Conservation (phyloP, 768 basidiomycete genomes). For the Megacollybia marginata region DNA sequence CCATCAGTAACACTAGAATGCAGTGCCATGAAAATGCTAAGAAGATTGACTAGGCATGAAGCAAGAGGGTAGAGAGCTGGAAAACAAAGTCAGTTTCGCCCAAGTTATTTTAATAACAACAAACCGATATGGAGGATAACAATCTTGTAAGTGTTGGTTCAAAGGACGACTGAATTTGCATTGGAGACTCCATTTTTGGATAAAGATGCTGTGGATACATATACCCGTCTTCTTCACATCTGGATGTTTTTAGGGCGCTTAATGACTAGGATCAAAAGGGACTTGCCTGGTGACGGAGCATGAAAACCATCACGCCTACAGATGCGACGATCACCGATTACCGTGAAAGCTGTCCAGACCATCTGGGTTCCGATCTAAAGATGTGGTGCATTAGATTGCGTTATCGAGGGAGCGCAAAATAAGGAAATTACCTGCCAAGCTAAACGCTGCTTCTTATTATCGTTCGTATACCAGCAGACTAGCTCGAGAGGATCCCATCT, state of each 20-base stretch:
- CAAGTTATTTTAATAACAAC: neutral
- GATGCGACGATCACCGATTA: slow-evolving; percentile 7
- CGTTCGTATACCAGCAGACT: too few relatives aligned
- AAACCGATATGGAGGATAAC: slow-evolving; percentile 11
- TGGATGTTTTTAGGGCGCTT: too few relatives aligned
- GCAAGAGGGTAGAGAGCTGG: slow-evolving; percentile 9
- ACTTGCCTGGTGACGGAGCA: slow-evolving; percentile 15
- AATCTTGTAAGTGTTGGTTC: slow-evolving; percentile 4
- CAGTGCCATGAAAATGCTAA: slow-evolving; percentile 8
- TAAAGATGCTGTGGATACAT: too few relatives aligned
- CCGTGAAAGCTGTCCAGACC: slow-evolving; percentile 10
- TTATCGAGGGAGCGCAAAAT: neutral
- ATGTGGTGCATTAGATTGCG: neutral
- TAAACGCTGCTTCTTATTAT: slow-evolving; percentile 8
- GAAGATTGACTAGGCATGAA: slow-evolving; percentile 10
- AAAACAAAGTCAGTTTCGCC: neutral
- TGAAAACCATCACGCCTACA: slow-evolving; percentile 5
- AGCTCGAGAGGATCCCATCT: slow-evolving; percentile 15
- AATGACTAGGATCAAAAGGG: neutral
- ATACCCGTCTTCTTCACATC: too few relatives aligned
- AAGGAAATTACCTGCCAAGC: slow-evolving; percentile 11
- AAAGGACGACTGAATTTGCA: too few relatives aligned
- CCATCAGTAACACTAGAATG: slow-evolving; percentile 8
- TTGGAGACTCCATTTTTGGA: neutral
- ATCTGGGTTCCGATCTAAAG: too few relatives aligned